Conservation (phyloP, 1,284 basidiomycete genomes). For the Blastosporella zonata region DNA sequence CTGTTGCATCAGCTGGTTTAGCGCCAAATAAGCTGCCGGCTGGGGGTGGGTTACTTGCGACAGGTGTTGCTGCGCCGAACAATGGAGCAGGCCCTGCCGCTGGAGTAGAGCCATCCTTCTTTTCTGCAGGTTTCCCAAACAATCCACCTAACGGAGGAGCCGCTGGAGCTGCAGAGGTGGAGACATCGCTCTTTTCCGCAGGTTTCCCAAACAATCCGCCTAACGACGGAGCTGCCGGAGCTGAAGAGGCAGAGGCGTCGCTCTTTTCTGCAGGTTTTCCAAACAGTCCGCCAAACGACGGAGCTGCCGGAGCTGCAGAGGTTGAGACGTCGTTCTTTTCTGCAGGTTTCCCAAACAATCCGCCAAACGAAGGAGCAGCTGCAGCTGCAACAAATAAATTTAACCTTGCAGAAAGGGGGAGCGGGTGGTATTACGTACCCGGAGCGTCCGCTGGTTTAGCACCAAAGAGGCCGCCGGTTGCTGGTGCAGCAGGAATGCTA, state of each 20-base stretch:
- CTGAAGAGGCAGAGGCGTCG: constrained; percentile 21
- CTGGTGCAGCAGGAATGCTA: constrained; percentile 19
- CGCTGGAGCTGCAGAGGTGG: background rate
- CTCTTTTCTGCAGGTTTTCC: constrained; percentile 24
- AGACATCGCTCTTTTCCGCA: constrained; percentile 25
- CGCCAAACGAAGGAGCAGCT: constrained; percentile 4
- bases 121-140: constrained; percentile 15
- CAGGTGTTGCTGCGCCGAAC: constrained; percentile 18
- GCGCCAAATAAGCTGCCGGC: constrained; percentile 37
- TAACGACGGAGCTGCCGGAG: constrained; percentile 10
- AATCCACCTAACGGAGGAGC: constrained; percentile 6
- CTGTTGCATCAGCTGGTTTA: constrained; percentile 25
- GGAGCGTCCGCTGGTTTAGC: constrained; percentile 28
- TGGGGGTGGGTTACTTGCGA: constrained; percentile 24
- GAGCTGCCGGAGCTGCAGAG: constrained; percentile 5
- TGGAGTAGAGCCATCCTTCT: constrained; percentile 32
- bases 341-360: constrained; percentile 10
- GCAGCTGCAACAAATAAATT: background rate
- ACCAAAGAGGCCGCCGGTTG: constrained; percentile 36
- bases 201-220: constrained; percentile 12
- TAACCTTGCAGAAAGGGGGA: background rate
- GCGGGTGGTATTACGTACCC: background rate
- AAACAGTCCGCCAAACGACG: constrained; percentile 13
- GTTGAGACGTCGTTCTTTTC: constrained; percentile 33
- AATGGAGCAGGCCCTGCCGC: constrained; percentile 4